Conservation (phyloP, 495 filamentous ascomycete species). For the Lophiostoma macrostomum region DNA sequence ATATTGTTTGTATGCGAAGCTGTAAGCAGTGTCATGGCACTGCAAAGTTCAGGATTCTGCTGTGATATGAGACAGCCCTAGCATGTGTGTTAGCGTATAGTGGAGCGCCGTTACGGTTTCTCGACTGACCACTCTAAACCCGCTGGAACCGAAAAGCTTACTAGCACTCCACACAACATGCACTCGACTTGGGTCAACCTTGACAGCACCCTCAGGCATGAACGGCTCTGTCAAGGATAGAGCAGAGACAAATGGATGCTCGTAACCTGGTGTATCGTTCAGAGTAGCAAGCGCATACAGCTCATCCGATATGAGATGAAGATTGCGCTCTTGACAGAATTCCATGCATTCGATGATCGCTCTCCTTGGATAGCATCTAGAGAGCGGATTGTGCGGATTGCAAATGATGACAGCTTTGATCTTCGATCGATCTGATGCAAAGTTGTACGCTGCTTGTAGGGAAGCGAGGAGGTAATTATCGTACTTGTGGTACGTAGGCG, state of each 20-base stretch:
- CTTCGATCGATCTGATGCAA: constrained; percentile 14
- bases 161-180: constrained; percentile 31
- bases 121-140: constrained; percentile 19
- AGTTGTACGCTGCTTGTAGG: constrained; percentile 23
- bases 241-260: constrained; percentile 21
- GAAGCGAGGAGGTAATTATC: constrained; percentile 26
- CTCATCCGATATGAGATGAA: constrained; percentile 63
- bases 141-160: constrained; percentile 23
- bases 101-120: not conserved
- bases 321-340: constrained; percentile 52
- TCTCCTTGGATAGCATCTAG: constrained; percentile 53
- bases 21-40: constrained; percentile 13
- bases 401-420: constrained; percentile 55
- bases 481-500: constrained; percentile 25
- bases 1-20: constrained; percentile 7
- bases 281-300: constrained; percentile 50
- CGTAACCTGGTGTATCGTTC: not conserved
- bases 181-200: constrained; percentile 27
- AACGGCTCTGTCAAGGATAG: constrained; percentile 27
- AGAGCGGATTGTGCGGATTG: constrained; percentile 62
- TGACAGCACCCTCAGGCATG: constrained; percentile 13
- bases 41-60: constrained; percentile 18
- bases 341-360: constrained; percentile 48
- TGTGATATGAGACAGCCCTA: constrained; percentile 30
- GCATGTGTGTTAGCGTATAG: not conserved